These are phyloP conservation scores for Leccinum disarticulatum DNA, from an alignment of 768 basidiomycete genomes.

Conservation along the genomic window DNA sequence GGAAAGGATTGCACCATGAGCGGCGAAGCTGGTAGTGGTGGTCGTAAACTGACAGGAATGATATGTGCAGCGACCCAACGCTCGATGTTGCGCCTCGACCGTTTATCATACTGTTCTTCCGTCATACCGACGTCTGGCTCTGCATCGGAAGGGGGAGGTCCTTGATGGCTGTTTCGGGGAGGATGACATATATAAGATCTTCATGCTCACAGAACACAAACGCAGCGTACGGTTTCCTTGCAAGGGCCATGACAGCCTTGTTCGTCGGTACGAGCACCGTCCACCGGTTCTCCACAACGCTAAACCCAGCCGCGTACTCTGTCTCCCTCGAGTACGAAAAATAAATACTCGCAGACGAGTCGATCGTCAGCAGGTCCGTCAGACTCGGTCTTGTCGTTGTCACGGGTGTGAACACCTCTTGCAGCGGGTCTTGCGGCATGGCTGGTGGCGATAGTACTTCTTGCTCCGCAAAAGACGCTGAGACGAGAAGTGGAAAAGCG, in stretches of 20 bases:
- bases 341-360: slow-evolving; percentile 75
- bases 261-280: slow-evolving; percentile 85
- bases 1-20: not conserved
- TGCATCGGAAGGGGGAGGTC: slow-evolving; percentile 29
- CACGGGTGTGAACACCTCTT: slow-evolving; percentile 33
- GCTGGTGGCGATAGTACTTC: slow-evolving; percentile 18
- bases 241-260: slow-evolving; percentile 79
- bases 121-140: slow-evolving; percentile 55
- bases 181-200: not conserved
- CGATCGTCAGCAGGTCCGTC: slow-evolving; percentile 77
- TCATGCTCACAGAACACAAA: not conserved
- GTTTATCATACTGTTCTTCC: slow-evolving; percentile 63
- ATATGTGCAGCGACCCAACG: slow-evolving; percentile 84
- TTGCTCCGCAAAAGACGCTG: slow-evolving; percentile 33
- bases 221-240: slow-evolving; percentile 68
- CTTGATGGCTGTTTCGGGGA: slow-evolving; percentile 53
- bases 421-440: slow-evolving; percentile 13
- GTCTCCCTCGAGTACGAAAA: slow-evolving; percentile 80
- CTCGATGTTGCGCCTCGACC: slow-evolving; percentile 65
- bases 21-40: not conserved
- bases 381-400: slow-evolving; percentile 54
- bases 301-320: slow-evolving; percentile 54
- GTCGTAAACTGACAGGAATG: slow-evolving; percentile 57
- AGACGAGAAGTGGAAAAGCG: slow-evolving; percentile 30
- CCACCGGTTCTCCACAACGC: slow-evolving; percentile 25